Conservation (phyloP, 768 basidiomycete genomes). For the Ramaria rubella region DNA sequence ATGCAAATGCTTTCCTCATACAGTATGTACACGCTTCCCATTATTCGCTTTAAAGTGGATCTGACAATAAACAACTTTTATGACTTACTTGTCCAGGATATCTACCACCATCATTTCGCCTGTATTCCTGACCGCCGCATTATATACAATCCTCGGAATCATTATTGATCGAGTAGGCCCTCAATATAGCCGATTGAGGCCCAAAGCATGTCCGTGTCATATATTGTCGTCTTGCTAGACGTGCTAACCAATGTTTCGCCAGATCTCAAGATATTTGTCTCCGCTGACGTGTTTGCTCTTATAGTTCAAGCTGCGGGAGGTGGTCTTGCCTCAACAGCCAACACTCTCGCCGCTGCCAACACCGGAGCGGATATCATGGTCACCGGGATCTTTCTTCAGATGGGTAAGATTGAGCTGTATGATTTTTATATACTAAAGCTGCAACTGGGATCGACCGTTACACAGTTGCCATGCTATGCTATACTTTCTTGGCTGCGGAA, state of each 20-base stretch:
- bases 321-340: background rate
- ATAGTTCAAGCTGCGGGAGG: slow-evolving; percentile 7
- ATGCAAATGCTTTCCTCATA: slow-evolving; percentile 21
- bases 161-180: slow-evolving; percentile 40
- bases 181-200: slow-evolving; percentile 40
- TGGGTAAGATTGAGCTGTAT: slow-evolving; percentile 27
- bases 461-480: slow-evolving; percentile 38
- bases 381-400: slow-evolving; percentile 56
- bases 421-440: background rate
- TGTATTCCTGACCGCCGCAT: slow-evolving; percentile 51
- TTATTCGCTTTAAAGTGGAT: background rate
- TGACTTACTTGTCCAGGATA: slow-evolving; percentile 31
- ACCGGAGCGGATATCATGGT: slow-evolving; percentile 46
- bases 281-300: slow-evolving; percentile 1
- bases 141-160: slow-evolving; percentile 50
- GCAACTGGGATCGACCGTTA: background rate
- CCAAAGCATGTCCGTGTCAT: slow-evolving; percentile 35
- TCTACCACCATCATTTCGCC: slow-evolving; percentile 48
- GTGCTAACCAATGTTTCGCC: background rate
- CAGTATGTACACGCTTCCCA: slow-evolving; percentile 24
- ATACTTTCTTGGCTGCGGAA: slow-evolving; percentile 36
- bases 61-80: background rate
- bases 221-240: background rate
- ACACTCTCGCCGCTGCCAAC: background rate
- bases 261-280: slow-evolving; percentile 4